Evolutionary conservation across 129 eudicot genomes (phyloP), one percentile per base, ranked within the genome.

Genomic region (Centella asiatica): DNA sequence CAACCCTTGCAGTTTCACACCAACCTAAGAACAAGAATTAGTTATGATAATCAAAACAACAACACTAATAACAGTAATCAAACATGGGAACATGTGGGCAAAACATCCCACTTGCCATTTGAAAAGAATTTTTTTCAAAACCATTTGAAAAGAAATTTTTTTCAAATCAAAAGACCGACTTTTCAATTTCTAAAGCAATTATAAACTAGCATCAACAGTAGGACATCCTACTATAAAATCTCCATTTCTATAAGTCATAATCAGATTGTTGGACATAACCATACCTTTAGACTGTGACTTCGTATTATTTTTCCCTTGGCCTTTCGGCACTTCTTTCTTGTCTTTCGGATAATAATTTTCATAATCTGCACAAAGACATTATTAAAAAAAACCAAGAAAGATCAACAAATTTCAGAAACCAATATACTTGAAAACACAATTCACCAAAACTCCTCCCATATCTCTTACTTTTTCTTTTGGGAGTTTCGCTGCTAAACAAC

Each of bases 261-360:
- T 29, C 1, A 7, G 13, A 17, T 53, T 0, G 34, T 19, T 29
- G 18, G 9, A 0, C 15, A 19, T 17, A 57, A 22, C 13, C 74
- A 33, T 74, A 85, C 95, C 89, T 79, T 72, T 79, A 46, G 74
- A 61, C 29, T 72, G 76, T 5, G 78, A 57, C 62, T 85, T 79
- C 42, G 77, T 77, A 37, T 65, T 69, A 40, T 81, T 77, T 67
- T n/a, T n/a, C n/a, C n/a, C n/a, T n/a, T n/a, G n/a, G n/a, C 69
- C 79, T 69, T 85, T 82, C 13, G 95, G 89, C 28, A 62, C 68
- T 70, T 77, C 80, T 25, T 56, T 76, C 71, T 76, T 85, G 52
- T 59, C 65, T 55, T 79, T 85, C 0, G 89, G 95, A 64, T 74
- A 70, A 72, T 82, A 85, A 60, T 85, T 82, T 53, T 82, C 84